phyloP scores from a whole-genome alignment of 148 eudicot species.

The Arctostaphylos glauca region DNA sequence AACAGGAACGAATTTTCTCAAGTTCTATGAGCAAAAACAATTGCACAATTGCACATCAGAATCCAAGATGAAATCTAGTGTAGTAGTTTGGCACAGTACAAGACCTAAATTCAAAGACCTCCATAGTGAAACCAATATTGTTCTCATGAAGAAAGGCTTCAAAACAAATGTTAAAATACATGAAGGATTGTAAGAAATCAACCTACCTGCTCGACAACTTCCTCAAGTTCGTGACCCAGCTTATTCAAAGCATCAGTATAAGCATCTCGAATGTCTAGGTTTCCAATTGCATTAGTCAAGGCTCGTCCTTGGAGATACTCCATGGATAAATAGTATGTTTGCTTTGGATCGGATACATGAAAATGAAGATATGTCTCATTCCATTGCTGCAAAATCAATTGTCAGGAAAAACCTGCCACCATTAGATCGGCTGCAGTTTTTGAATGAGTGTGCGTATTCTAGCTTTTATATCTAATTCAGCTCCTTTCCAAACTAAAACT shows the following conservation, averaged over 20 bases:
- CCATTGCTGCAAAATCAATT: constrained; percentile 79
- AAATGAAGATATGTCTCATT: constrained; percentile 83
- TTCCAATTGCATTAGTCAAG: constrained; percentile 90
- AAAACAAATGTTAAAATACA: constrained; percentile 2
- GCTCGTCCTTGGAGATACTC: constrained; percentile 99
- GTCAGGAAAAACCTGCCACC: constrained; percentile 1
- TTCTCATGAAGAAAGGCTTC: not conserved
- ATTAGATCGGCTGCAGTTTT: constrained; percentile 18
- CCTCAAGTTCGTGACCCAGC: constrained; percentile 92
- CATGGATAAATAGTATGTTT: constrained; percentile 98
- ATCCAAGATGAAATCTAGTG: not conserved
- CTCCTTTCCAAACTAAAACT: not conserved
- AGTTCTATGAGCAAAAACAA: not conserved
- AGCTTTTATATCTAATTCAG: constrained; percentile 2
- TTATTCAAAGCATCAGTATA: constrained; percentile 83
- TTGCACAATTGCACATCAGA: constrained; percentile 2
- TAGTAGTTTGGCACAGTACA: not conserved
- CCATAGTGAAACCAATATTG: not conserved
- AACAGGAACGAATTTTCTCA: not conserved
- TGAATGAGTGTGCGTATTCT: not conserved
- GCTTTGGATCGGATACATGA: constrained; percentile 87
- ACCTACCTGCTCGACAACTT: constrained; percentile 72
- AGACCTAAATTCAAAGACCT: not conserved
- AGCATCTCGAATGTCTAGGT: constrained; percentile 75
- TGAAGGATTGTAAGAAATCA: not conserved